Percentiles rank a stretch among this genome's conserved stretches.
Evolutionary conservation across 192 early-diverging fungal genomes (phyloP).

Genomic region (Coemansia sp.): DNA sequence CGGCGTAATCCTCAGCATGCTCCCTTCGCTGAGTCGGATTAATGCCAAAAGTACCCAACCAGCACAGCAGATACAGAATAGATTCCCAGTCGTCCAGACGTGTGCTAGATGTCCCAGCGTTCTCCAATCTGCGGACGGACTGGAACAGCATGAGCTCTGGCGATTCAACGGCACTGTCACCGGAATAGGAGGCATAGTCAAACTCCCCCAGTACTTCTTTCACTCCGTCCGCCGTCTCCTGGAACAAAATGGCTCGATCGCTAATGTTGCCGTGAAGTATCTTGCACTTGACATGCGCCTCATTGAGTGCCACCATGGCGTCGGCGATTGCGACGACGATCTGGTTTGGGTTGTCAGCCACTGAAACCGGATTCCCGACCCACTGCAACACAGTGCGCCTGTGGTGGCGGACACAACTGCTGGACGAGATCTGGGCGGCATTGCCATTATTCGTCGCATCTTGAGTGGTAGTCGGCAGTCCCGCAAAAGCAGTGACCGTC

Average conservation of each 20-base stretch:
- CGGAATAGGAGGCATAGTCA: not conserved
- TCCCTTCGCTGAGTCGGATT: too few relatives aligned
- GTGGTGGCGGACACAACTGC: constrained; percentile 5
- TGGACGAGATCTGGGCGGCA: not conserved
- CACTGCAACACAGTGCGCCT: constrained; percentile 12
- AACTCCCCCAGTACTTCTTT: not conserved
- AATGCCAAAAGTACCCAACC: too few relatives aligned
- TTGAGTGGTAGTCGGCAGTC: not conserved
- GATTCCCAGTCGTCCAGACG: too few relatives aligned
- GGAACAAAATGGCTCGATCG: not conserved
- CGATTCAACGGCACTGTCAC: not conserved
- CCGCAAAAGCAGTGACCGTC: constrained; percentile 10
- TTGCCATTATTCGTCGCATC: not conserved
- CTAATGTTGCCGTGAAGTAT: not conserved
- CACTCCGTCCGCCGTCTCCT: not conserved
- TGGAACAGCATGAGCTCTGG: not conserved
- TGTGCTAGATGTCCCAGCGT: too few relatives aligned
- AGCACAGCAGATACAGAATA: too few relatives aligned
- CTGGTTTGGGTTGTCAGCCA: constrained; percentile 1
- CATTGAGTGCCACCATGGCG: constrained; percentile 14
- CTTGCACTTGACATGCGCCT: not conserved
- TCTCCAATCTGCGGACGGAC: not conserved
- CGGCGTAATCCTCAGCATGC: too few relatives aligned
- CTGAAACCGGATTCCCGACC: not conserved
- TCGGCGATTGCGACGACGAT: constrained; percentile 29